These are phyloP conservation scores for Colletotrichum neosansevieriae DNA, from an alignment of 2,329 filamentous ascomycete genomes.

Conservation along the genomic window DNA sequence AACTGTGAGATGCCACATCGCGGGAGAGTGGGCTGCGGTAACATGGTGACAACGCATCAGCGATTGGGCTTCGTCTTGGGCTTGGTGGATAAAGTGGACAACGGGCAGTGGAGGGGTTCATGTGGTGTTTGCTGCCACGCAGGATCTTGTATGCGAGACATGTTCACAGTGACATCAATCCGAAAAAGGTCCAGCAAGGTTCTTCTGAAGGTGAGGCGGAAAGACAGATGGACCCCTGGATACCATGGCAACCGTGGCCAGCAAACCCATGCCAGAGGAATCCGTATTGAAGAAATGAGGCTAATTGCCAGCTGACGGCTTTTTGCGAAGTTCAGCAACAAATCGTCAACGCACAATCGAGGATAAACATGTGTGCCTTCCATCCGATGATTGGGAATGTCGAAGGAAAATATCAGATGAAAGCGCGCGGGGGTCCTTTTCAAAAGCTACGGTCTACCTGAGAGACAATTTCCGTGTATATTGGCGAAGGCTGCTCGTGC, in stretches of 20 bases:
- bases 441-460: conserved; percentile 22
- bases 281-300: conserved; percentile 3
- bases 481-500: conserved; percentile 28
- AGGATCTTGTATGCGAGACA: conserved; percentile 17
- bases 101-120: conserved; percentile 12
- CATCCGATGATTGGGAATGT: not conserved
- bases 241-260: not conserved
- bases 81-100: not conserved
- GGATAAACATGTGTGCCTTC: not conserved
- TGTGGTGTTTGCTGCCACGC: conserved; percentile 11
- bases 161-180: conserved; percentile 13
- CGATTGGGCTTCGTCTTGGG: conserved; percentile 18
- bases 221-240: not conserved
- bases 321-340: not conserved
- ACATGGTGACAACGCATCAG: conserved; percentile 29
- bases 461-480: conserved; percentile 35
- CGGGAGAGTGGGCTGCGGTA: conserved; percentile 20
- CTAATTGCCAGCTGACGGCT: not conserved
- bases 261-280: not conserved
- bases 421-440: not conserved
- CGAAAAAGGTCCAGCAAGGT: not conserved
- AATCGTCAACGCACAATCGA: not conserved
- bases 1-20: conserved; percentile 37
- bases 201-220: not conserved
- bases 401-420: not conserved